phyloP scores from a whole-genome alignment of 2,329 filamentous ascomycete genomes.

The Clarireedia hainanense region DNA sequence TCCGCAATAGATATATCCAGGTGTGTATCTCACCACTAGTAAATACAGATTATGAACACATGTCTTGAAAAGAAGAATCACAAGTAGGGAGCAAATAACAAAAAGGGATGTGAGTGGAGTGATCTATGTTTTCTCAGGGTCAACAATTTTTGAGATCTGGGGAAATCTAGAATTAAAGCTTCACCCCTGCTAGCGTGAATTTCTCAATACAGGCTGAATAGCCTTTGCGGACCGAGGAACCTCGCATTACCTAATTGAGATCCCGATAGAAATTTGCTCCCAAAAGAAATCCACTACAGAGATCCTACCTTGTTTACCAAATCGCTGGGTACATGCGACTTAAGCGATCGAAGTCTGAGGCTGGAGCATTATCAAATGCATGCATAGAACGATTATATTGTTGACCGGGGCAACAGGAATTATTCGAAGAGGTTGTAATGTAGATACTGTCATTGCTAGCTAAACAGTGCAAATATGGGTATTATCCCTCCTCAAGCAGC shows the following conservation, averaged over 20 bases:
- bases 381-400: too few relatives aligned
- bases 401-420: too few relatives aligned
- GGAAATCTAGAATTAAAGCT: conserved; percentile 9
- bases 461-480: too few relatives aligned
- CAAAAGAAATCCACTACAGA: too few relatives aligned
- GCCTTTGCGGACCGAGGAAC: conserved; percentile 4
- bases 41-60: neutral
- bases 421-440: too few relatives aligned
- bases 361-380: too few relatives aligned
- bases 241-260: conserved; percentile 8
- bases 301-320: too few relatives aligned
- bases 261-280: neutral
- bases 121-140: neutral
- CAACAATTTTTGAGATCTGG: conserved; percentile 14
- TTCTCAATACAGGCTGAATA: conserved; percentile 14
- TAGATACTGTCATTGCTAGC: too few relatives aligned
- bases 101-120: neutral
- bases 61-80: neutral
- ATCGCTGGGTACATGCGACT: too few relatives aligned
- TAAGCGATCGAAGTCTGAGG: too few relatives aligned
- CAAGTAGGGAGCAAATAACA: neutral
- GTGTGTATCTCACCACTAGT: neutral
- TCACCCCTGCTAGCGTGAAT: conserved; percentile 16
- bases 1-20: too few relatives aligned
- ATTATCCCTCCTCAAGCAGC: too few relatives aligned